Evolutionary conservation across 2,329 filamentous ascomycete species (phyloP), one percentile per base, ranked within the genome.

Genomic region (Botryotinia globosa): DNA sequence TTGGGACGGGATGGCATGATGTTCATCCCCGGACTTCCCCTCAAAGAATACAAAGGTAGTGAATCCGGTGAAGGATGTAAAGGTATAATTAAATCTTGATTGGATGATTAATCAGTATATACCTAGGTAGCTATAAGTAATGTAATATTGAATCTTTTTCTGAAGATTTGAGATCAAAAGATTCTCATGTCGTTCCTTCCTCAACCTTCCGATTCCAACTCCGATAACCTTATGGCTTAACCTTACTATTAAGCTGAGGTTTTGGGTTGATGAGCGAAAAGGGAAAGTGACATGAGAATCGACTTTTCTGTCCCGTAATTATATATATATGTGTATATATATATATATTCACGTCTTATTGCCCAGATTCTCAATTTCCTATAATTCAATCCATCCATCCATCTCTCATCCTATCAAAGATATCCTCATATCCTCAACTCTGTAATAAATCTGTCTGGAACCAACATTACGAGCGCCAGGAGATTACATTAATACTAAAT

Each of bases 131-230:
- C n/a, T n/a, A n/a, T n/a, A n/a, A n/a, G n/a, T n/a, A n/a, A 29
- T 54, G 51, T 54, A 39, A 39, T 3, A 66, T 51, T 37, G 25
- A 32, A 54, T 48, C n/a, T n/a, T n/a, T n/a, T n/a, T n/a, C n/a
- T n/a, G 10, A 45, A 45, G 6, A 65, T 48, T 25, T 48, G 62
- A 65, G 34, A 66, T 54, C 34, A 9, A 10, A 25, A 29, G 25
- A 18, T 10, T n/a, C 14, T 29, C 18, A 32, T 54, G 37, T 54
- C 34, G 25, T 54, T 22, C 45, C 32, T 66, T 51, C 63, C 63
- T 66, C 44, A 39, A 71, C 42, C 58, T 65, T 71, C 69, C 68
- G 56, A 48, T n/a, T n/a, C n/a, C n/a, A n/a, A n/a, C n/a, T n/a
- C n/a, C n/a, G n/a, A n/a, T n/a, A n/a, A n/a, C n/a, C n/a, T n/a